Percentiles rank a stretch among this genome's conserved stretches.
Evolutionary conservation across 1,139 yeast genomes (phyloP).

Genomic region (Nakaseomyces delphensis): DNA sequence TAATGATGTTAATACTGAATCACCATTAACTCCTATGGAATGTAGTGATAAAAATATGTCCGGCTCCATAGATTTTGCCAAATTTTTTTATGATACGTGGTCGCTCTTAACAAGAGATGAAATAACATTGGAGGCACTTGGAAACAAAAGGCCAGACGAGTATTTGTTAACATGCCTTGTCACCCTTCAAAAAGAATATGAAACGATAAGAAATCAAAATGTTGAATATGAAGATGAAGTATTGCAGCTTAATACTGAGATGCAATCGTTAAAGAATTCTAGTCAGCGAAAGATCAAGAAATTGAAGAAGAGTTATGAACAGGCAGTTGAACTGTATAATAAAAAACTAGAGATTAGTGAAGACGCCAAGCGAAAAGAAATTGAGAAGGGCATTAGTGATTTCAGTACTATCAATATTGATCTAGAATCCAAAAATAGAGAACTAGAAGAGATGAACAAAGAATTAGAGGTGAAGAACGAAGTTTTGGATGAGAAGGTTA

Average conservation of each 20-base stretch:
- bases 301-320: constrained; percentile 3
- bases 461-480: constrained; percentile 8
- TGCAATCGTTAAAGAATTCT: not conserved
- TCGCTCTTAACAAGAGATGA: not conserved
- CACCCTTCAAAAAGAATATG: not conserved
- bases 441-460: constrained; percentile 9
- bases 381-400: not conserved
- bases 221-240: not conserved
- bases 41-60: not conserved
- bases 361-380: constrained; percentile 7
- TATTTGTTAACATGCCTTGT: not conserved
- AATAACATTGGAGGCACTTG: constrained; percentile 1
- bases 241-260: not conserved
- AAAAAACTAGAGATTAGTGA: constrained; percentile 7
- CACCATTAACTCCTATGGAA: not conserved
- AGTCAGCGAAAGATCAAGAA: not conserved
- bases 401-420: not conserved
- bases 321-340: constrained; percentile 3
- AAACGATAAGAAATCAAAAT: not conserved
- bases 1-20: not conserved
- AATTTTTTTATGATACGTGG: constrained; percentile 3
- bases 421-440: not conserved
- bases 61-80: not conserved
- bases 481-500: not conserved
- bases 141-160: not conserved